These are phyloP conservation scores for Artomyces pyxidatus DNA, from an alignment of 768 basidiomycete genomes.

Conservation along the genomic window DNA sequence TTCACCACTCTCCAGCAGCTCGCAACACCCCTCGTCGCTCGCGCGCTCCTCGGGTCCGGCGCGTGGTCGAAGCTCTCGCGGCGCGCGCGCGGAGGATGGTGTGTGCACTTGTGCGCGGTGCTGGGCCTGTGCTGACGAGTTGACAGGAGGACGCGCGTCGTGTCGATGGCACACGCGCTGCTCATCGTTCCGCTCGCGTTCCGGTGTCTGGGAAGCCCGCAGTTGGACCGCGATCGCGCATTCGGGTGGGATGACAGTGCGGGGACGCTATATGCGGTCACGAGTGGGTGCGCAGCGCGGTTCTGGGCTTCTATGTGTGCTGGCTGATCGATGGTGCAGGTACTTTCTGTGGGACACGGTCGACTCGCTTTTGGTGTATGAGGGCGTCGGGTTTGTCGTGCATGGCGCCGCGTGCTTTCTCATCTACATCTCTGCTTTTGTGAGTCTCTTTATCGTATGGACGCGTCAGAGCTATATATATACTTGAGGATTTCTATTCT, in stretches of 20 bases:
- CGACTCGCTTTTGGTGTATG: slow-evolving; percentile 60
- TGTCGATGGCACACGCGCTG: slow-evolving; percentile 67
- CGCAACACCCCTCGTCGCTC: slow-evolving; percentile 38
- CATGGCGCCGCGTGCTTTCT: slow-evolving; percentile 44
- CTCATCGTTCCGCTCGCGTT: slow-evolving; percentile 58
- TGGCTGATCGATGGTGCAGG: slow-evolving; percentile 23
- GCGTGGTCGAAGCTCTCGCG: slow-evolving; percentile 29
- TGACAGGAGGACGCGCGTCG: slow-evolving; percentile 58
- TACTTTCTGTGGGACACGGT: slow-evolving; percentile 83
- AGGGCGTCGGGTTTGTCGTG: slow-evolving; percentile 65
- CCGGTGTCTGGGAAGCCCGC: slow-evolving; percentile 39
- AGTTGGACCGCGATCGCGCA: slow-evolving; percentile 50
- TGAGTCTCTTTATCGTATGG: no score
- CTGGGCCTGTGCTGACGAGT: background rate
- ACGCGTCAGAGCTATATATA: no score
- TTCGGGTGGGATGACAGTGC: slow-evolving; percentile 65
- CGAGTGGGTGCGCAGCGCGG: slow-evolving; percentile 48
- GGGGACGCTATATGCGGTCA: slow-evolving; percentile 57
- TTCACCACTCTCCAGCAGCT: slow-evolving; percentile 54
- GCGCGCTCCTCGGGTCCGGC: slow-evolving; percentile 37
- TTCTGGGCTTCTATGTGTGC: background rate
- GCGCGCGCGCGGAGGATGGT: slow-evolving; percentile 4
- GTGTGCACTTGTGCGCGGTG: background rate
- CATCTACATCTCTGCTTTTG: slow-evolving; percentile 66
- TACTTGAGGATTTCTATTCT: no score